A percentile compares a stretch with the other conserved stretches of the same genome.
Conservation (phyloP, 768 basidiomycete genomes). For the Coprinopsis marcescibilis region DNA sequence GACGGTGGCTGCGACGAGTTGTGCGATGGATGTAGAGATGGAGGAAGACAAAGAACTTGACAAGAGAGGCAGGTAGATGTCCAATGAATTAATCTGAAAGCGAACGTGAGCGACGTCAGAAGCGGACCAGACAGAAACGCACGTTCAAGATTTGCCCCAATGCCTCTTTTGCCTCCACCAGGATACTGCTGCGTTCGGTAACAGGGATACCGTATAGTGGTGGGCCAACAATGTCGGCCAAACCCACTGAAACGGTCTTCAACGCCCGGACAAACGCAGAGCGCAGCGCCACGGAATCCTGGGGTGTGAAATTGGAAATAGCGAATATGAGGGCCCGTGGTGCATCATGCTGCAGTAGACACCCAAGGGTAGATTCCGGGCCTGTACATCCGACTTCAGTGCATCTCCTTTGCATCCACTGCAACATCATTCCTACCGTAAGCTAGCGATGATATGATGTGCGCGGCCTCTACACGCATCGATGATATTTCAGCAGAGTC, state of each 20-base stretch:
- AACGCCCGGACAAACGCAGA: slow-evolving; percentile 61
- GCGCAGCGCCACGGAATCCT: slow-evolving; percentile 35
- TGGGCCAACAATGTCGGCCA: slow-evolving; percentile 67
- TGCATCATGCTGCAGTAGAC: slow-evolving; percentile 52
- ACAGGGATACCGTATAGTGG: slow-evolving; percentile 58
- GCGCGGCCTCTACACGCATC: slow-evolving; percentile 61
- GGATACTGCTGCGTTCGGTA: slow-evolving; percentile 33
- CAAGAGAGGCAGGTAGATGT: slow-evolving; percentile 63
- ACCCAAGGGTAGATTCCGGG: slow-evolving; percentile 53
- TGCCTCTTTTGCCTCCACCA: slow-evolving; percentile 48
- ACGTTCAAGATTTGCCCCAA: slow-evolving; percentile 61
- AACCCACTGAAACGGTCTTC: slow-evolving; percentile 48
- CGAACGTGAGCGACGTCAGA: not conserved
- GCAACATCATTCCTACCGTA: slow-evolving; percentile 39
- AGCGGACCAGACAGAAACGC: slow-evolving; percentile 12
- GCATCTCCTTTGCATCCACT: not conserved
- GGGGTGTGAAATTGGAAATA: slow-evolving; percentile 40
- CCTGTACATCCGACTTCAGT: slow-evolving; percentile 29
- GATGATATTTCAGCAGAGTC: not conserved
- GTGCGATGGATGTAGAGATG: slow-evolving; percentile 46
- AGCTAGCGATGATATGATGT: slow-evolving; percentile 67
- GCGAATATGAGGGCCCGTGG: slow-evolving; percentile 58
- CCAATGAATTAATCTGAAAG: slow-evolving; percentile 50
- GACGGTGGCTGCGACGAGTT: slow-evolving; percentile 49
- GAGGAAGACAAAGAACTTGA: slow-evolving; percentile 27